Percentiles rank a stretch among this genome's conserved stretches.
phyloP scores from a whole-genome alignment of 805 yeast species.

The Wickerhamiella sergipiensis region DNA sequence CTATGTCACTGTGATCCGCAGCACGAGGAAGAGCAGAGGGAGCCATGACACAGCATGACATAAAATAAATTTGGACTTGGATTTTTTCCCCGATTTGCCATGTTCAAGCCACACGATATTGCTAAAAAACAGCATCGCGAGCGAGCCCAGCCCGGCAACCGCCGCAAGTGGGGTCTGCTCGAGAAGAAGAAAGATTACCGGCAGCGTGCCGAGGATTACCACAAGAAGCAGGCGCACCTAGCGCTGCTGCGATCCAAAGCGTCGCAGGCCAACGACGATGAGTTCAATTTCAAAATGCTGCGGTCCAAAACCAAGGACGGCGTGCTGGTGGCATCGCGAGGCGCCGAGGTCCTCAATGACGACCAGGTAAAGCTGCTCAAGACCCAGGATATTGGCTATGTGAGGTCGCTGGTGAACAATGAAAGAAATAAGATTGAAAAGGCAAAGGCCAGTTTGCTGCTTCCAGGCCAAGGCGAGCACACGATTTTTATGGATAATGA shows the following conservation, averaged over 20 bases:
- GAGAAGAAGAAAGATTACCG: constrained; percentile 86
- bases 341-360: constrained; percentile 34
- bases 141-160: constrained; percentile 68
- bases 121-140: constrained; percentile 96
- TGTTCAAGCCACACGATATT: constrained; percentile 46
- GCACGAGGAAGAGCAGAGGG: background rate
- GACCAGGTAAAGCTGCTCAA: constrained; percentile 76
- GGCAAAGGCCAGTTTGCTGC: constrained; percentile 27
- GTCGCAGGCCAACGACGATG: constrained; percentile 74
- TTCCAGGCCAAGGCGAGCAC: constrained; percentile 51
- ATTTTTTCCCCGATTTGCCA: constrained; percentile 1
- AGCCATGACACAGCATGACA: background rate
- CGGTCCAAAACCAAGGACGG: constrained; percentile 59
- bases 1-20: no score
- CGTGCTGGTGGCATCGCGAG: constrained; percentile 43
- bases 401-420: constrained; percentile 58
- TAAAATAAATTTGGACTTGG: background rate
- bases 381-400: constrained; percentile 81
- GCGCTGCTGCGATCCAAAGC: constrained; percentile 66
- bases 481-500: constrained; percentile 69
- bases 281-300: constrained; percentile 90
- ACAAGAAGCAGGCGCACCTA: constrained; percentile 43
- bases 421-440: constrained; percentile 55
- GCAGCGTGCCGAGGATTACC: constrained; percentile 52
- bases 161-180: constrained; percentile 67